Base-by-base conservation (phyloP, 345 rosid genomes). In the Hypericum perforatum region DNA sequence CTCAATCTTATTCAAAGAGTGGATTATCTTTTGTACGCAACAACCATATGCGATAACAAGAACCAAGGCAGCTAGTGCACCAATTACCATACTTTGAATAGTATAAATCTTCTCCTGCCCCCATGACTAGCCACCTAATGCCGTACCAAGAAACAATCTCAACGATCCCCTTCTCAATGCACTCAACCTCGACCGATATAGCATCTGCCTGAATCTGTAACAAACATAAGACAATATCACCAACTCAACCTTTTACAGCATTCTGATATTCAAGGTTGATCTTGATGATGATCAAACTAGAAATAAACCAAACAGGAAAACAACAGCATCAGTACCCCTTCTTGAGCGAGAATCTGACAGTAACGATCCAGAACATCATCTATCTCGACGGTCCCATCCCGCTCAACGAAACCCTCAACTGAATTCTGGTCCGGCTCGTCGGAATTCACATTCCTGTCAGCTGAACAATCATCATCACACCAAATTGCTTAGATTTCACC, bases 61-160 rank as follows among this genome's bases (percentile, higher is more conserved):
- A 14, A 51, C 37, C 43, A 9, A 44, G 5, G 37, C 16, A 2
- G 37, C 46, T 13, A 22, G 37, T 32, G 56, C 56, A 22, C 49
- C 41, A 63, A 38, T 36, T 11, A 11, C 39, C 49, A 29, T 78
- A 90, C 97, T 70, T 76, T 52, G 89, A 82, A 71, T 80, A 84
- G 71, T 79, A 69, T 62, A 77, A 79, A 70, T 82, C 88, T 32
- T 85, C 86, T 40, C 85, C 96, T 50, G 92, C 91, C 46, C 98
- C 98, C 89, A 91, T 84, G 11, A 91, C 96, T 49, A 91, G 89
- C 96, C 98, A 86, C 74, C 74, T 78, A 55, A 91, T 74, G 16
- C 64, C 69, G 63, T 63, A 63, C 12, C 22, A 74, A 52, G 63
- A 64, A 53, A 91, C 74, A 51, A 80, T 62, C 49, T 84, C 85